phyloP scores from a whole-genome alignment of 2,329 filamentous ascomycete species.

The Stemphylium beticola region DNA sequence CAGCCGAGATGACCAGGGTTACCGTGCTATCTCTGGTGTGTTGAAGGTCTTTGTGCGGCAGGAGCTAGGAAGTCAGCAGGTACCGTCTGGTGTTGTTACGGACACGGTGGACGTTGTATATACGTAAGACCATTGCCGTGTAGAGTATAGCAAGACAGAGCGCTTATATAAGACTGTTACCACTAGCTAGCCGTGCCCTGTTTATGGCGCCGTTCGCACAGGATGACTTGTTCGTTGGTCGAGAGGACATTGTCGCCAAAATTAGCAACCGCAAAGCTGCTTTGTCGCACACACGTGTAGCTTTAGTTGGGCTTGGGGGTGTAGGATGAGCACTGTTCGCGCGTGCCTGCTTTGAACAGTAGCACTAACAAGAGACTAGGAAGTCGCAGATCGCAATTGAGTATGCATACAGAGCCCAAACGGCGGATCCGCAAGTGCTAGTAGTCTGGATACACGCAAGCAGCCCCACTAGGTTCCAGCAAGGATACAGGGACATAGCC shows the following conservation, averaged over 20 bases:
- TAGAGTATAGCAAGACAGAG: conserved; percentile 3
- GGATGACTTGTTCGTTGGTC: conserved; percentile 16
- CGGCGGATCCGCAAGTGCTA: conserved; percentile 1
- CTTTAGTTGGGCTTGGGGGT: conserved; percentile 18
- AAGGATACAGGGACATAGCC: conserved; percentile 20
- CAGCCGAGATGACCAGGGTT: conserved; percentile 37
- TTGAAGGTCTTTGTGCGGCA: conserved; percentile 31
- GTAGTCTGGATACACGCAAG: conserved; percentile 22
- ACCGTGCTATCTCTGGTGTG: conserved; percentile 38
- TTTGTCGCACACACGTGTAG: conserved; percentile 7
- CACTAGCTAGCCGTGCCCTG: conserved; percentile 4
- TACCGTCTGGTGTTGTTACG: neutral
- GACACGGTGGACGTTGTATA: neutral
- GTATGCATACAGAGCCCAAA: conserved; percentile 14
- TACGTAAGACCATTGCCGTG: conserved; percentile 11
- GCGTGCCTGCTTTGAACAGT: neutral
- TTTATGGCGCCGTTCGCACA: conserved; percentile 21
- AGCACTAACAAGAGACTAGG: conserved; percentile 1
- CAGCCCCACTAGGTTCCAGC: conserved; percentile 9
- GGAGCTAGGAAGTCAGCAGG: conserved; percentile 7
- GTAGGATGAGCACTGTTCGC: neutral
- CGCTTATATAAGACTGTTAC: conserved; percentile 1
- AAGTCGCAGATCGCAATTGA: conserved; percentile 26
- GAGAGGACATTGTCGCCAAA: conserved; percentile 12
- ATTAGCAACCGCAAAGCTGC: conserved; percentile 5